These are phyloP conservation scores for Cryphonectria nitschkei DNA, from an alignment of 2,329 filamentous ascomycete genomes.

Conservation along the genomic window DNA sequence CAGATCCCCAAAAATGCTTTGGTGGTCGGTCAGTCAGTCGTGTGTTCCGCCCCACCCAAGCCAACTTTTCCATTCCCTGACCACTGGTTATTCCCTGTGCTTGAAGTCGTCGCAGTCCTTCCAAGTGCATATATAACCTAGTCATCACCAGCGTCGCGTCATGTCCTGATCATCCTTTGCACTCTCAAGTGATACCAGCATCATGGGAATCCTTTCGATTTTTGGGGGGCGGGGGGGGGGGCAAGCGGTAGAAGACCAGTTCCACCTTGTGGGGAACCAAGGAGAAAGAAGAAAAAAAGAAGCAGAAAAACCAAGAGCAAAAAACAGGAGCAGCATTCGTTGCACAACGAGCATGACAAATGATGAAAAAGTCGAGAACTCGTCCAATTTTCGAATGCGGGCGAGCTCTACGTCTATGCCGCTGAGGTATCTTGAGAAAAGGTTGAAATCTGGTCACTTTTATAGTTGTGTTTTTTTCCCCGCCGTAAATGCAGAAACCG, in stretches of 20 bases:
- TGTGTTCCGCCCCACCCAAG: background rate
- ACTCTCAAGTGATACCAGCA: slow-evolving; percentile 12
- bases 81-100: slow-evolving; percentile 5
- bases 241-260: slow-evolving; percentile 16
- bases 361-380: slow-evolving; percentile 26
- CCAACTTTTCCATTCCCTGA: slow-evolving; percentile 3
- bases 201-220: background rate
- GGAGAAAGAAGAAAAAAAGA: background rate
- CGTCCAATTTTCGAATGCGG: slow-evolving; percentile 38
- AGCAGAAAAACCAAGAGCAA: too few species aligned
- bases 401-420: slow-evolving; percentile 49
- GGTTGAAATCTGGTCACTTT: slow-evolving; percentile 47
- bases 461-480: slow-evolving; percentile 50
- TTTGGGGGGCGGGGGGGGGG: background rate
- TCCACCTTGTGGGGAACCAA: background rate
- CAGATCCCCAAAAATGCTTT: background rate
- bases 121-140: slow-evolving; percentile 7
- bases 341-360: slow-evolving; percentile 17
- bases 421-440: slow-evolving; percentile 54
- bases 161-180: slow-evolving; percentile 23
- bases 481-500: slow-evolving; percentile 52
- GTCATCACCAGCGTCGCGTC: slow-evolving; percentile 28
- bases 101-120: slow-evolving; percentile 14
- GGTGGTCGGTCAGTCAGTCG: background rate
- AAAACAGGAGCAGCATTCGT: slow-evolving; percentile 28